Conservation (phyloP, 331 rosid genomes). For the Dryas integrifolia region DNA sequence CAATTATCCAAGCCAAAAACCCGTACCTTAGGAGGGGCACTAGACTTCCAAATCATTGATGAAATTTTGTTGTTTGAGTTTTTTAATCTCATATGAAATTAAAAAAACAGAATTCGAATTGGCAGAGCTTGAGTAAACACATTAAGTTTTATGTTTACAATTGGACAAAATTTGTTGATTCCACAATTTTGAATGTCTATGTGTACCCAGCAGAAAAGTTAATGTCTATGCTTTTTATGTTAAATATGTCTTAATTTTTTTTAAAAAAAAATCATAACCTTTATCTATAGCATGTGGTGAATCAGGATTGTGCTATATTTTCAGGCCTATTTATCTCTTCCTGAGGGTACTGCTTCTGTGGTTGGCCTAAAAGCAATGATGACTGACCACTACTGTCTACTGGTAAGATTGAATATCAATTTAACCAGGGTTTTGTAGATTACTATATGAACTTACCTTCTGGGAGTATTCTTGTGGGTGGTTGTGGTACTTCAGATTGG, state of each 20-base stretch:
- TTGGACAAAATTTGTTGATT: not conserved
- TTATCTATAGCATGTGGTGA: conserved; percentile 26
- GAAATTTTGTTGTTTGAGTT: not conserved
- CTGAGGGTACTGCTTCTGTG: conserved; percentile 97
- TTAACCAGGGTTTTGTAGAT: conserved; percentile 23
- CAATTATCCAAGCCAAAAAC: too few species aligned
- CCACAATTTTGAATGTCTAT: not conserved
- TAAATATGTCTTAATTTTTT: not conserved
- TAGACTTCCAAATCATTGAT: too few species aligned
- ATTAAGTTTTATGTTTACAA: not conserved
- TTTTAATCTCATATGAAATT: not conserved
- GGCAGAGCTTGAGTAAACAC: not conserved
- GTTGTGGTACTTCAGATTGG: not conserved
- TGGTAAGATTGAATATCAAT: conserved; percentile 54
- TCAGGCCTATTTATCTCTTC: conserved; percentile 97
- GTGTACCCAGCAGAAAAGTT: not conserved
- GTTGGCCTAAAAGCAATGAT: conserved; percentile 93
- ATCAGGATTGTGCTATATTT: conserved; percentile 33
- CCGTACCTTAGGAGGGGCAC: too few species aligned
- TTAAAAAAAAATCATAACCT: not conserved
- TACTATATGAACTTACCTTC: conserved; percentile 2
- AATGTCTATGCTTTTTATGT: not conserved
- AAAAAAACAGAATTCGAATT: not conserved
- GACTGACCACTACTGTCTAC: conserved; percentile 79
- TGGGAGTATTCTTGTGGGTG: not conserved